These are phyloP conservation scores for Conringia planisiliqua DNA, from an alignment of 345 rosid genomes.

Conservation along the genomic window DNA sequence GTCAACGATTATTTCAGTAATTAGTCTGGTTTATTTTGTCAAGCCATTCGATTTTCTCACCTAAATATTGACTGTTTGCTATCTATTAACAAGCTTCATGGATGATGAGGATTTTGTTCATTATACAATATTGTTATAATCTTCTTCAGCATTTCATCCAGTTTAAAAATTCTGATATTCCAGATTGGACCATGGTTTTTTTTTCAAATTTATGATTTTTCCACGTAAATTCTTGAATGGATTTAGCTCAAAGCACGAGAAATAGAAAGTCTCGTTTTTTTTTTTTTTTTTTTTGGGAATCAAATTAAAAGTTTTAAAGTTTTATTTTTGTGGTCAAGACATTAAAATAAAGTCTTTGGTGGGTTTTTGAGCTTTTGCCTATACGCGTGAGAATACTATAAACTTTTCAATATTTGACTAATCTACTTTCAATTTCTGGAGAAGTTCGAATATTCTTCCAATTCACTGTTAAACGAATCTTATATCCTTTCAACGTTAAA, in stretches of 20 bases:
- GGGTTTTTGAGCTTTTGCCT: background rate
- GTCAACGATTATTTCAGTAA: background rate
- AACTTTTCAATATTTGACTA: constrained; percentile 2
- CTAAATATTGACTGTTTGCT: background rate
- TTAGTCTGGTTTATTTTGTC: background rate
- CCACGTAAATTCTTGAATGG: background rate
- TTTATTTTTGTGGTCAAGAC: background rate
- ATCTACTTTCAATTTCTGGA: background rate
- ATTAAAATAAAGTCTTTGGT: background rate
- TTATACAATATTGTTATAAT: too few relatives aligned
- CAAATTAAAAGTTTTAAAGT: background rate
- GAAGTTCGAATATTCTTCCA: background rate
- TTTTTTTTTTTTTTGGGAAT: background rate
- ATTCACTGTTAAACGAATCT: background rate
- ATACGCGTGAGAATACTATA: constrained; percentile 1
- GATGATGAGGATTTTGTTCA: too few relatives aligned
- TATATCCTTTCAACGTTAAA: background rate
- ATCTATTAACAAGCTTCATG: background rate
- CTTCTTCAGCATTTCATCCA: background rate
- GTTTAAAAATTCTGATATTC: background rate
- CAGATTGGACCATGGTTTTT: background rate
- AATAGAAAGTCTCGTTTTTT: background rate
- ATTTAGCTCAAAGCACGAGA: background rate
- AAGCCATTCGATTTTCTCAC: background rate
- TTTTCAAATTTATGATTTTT: background rate